These are phyloP conservation scores for Melampsora americana DNA, from an alignment of 1,284 basidiomycete genomes.

Conservation along the genomic window DNA sequence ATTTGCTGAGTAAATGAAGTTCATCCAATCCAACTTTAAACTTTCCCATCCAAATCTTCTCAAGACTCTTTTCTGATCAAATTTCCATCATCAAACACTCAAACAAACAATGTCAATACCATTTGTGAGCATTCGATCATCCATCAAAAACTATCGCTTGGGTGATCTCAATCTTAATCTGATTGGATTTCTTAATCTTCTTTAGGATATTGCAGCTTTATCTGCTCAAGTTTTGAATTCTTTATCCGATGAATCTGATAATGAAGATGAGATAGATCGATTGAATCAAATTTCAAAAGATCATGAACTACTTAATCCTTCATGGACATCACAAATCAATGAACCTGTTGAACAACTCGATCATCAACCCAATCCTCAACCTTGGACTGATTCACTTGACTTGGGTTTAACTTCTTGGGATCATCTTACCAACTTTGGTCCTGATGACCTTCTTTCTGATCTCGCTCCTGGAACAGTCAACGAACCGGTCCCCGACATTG, in stretches of 20 bases:
- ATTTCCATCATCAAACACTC: neutral
- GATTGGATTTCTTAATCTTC: neutral
- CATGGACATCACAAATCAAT: neutral
- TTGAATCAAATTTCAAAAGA: neutral
- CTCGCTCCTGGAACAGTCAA: neutral
- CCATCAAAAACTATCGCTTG: neutral
- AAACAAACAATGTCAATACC: neutral
- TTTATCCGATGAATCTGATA: neutral
- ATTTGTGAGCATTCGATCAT: slow-evolving; percentile 4
- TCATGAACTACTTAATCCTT: neutral
- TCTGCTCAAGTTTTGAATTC: slow-evolving; percentile 12
- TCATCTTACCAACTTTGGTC: neutral
- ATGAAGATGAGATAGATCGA: neutral
- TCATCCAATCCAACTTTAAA: too few species aligned
- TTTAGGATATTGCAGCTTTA: neutral
- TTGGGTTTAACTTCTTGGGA: neutral
- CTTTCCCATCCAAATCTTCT: too few species aligned
- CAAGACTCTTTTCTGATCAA: too few species aligned
- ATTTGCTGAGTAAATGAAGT: too few species aligned
- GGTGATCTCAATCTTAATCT: neutral
- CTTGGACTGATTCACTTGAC: neutral
- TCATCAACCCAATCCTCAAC: neutral
- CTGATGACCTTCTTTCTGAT: neutral
- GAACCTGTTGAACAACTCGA: neutral
- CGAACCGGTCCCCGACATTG: neutral